phyloP scores from a whole-genome alignment of 2,329 filamentous ascomycete species.

The Sclerotinia borealis region DNA sequence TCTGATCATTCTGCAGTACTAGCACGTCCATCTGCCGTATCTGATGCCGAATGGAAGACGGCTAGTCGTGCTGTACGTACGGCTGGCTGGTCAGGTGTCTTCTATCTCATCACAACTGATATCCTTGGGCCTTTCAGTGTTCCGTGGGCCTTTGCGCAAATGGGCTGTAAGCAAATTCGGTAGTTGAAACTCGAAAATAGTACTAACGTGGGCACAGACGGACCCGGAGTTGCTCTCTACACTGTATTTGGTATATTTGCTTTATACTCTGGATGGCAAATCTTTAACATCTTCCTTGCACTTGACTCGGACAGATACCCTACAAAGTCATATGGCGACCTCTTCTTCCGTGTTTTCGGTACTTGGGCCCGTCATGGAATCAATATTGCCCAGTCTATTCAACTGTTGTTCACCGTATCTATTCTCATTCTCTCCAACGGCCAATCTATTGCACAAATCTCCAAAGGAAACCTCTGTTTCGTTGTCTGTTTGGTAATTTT shows the following conservation, averaged over 20 bases:
- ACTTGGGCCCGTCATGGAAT: constrained; percentile 17
- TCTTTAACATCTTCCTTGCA: constrained; percentile 20
- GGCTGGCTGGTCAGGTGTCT: constrained; percentile 21
- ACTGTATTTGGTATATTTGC: constrained; percentile 23
- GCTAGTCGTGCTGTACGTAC: constrained; percentile 22
- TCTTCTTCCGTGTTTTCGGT: constrained; percentile 23
- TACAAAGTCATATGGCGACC: constrained; percentile 21
- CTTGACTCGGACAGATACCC: constrained; percentile 23
- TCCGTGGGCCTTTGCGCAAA: constrained; percentile 19
- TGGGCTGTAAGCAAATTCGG: constrained; percentile 14
- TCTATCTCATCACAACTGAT: constrained; percentile 26
- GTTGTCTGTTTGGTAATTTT: constrained; percentile 29
- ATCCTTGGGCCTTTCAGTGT: constrained; percentile 24
- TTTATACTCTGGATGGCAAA: constrained; percentile 23
- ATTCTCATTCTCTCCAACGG: constrained; percentile 22
- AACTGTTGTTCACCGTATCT: constrained; percentile 18
- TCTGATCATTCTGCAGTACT: background rate
- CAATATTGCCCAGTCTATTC: constrained; percentile 20
- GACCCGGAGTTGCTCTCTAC: constrained; percentile 21
- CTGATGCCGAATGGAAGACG: constrained; percentile 23
- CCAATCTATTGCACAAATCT: constrained; percentile 19
- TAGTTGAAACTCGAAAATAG: background rate
- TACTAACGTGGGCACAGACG: constrained; percentile 1
- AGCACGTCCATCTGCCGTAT: constrained; percentile 5
- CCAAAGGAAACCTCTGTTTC: constrained; percentile 21